phyloP scores from a whole-genome alignment of 106 monocot species.

The Acorus calamus region DNA sequence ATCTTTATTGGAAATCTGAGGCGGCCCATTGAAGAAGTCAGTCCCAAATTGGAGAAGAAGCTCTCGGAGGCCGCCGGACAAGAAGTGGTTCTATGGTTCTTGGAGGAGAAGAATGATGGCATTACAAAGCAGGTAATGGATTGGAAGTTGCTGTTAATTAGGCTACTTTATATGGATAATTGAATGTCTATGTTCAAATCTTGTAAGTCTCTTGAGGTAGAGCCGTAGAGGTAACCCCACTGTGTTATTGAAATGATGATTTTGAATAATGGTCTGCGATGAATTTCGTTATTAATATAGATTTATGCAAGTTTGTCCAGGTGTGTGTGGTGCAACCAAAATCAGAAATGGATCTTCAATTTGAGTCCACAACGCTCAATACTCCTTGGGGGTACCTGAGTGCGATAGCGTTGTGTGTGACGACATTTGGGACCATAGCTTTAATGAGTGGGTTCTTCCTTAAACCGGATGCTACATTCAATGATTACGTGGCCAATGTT shows the following conservation, averaged over 20 bases:
- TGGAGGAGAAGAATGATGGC: constrained; percentile 78
- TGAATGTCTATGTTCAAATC: no score
- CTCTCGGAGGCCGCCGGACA: constrained; percentile 56
- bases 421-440: constrained; percentile 84
- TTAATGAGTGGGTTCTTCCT: constrained; percentile 87
- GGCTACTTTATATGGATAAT: no score
- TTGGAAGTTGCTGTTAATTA: no score
- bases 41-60: no score
- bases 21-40: no score
- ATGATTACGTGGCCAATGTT: constrained; percentile 72
- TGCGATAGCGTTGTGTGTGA: constrained; percentile 41
- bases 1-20: constrained; percentile 76
- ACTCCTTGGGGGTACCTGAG: constrained; percentile 69
- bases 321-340: constrained; percentile 91
- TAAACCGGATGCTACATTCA: constrained; percentile 70
- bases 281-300: no score
- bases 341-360: constrained; percentile 78
- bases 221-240: no score
- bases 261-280: no score
- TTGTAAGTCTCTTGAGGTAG: no score
- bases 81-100: constrained; percentile 79
- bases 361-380: constrained; percentile 64
- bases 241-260: no score
- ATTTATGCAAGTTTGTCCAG: constrained; percentile 6
- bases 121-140: constrained; percentile 62